These are phyloP conservation scores for Wallacemonas sp. DNA, from an alignment of 208 protist genomes.

Conservation along the genomic window DNA sequence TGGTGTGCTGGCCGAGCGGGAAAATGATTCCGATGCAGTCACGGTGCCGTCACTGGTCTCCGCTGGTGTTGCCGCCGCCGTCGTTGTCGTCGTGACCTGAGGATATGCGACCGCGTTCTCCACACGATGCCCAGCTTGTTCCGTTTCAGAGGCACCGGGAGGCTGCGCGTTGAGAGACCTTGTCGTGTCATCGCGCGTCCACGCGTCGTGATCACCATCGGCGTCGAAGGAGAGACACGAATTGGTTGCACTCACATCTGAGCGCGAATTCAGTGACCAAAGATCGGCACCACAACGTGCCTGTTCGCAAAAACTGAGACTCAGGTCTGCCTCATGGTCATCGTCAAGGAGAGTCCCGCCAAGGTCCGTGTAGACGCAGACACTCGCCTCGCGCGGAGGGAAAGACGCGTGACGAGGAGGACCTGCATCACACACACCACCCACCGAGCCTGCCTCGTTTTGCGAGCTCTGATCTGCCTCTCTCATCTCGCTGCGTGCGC, in stretches of 20 bases:
- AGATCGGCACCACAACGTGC: neutral
- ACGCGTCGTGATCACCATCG: neutral
- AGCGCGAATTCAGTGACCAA: neutral
- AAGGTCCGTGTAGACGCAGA: too few relatives aligned
- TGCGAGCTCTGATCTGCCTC: neutral
- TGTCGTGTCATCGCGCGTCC: neutral
- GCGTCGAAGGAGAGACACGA: neutral
- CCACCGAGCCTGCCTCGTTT: neutral
- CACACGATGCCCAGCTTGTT: too few relatives aligned
- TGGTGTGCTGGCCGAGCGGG: neutral
- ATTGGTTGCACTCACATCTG: neutral
- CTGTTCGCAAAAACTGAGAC: neutral
- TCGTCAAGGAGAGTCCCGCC: too few relatives aligned
- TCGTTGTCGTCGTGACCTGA: neutral
- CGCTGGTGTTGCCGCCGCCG: too few relatives aligned
- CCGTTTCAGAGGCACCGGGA: too few relatives aligned
- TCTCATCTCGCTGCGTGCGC: neutral
- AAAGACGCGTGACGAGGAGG: too few relatives aligned
- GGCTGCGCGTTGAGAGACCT: too few relatives aligned
- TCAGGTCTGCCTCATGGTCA: constrained; percentile 4
- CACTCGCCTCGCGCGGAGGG: too few relatives aligned
- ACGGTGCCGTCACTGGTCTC: neutral
- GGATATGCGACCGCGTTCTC: neutral
- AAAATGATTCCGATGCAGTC: neutral
- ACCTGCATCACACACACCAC: neutral